Evolutionary conservation across 2,329 filamentous ascomycete genomes (phyloP).

Genomic region (Aspergillus costaricaensis): DNA sequence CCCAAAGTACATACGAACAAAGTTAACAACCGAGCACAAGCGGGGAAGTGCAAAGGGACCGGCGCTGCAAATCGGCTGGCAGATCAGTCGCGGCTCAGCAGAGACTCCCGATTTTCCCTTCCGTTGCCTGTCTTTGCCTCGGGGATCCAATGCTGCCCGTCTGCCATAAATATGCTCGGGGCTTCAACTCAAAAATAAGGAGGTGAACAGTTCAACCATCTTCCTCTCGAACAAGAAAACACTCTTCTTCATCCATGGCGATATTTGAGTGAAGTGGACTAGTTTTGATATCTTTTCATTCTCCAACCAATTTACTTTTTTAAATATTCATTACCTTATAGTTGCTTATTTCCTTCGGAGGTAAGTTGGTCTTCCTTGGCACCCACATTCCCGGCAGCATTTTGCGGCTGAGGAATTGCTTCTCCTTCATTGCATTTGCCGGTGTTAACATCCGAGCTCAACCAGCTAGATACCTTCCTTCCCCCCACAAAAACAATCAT

Average conservation of each 20-base stretch:
- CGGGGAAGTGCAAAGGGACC: neutral
- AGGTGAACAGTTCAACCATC: neutral
- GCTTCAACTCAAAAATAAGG: neutral
- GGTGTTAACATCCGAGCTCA: too few species aligned
- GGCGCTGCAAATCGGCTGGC: neutral
- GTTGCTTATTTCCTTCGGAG: too few species aligned
- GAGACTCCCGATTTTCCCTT: neutral
- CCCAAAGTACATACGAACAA: too few species aligned
- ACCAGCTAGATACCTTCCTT: neutral
- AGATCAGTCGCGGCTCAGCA: neutral
- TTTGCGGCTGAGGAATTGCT: constrained; percentile 18
- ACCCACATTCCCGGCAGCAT: neutral
- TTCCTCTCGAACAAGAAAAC: too few species aligned
- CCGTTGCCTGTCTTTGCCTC: constrained; percentile 1
- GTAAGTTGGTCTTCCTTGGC: too few species aligned
- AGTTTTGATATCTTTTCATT: too few species aligned
- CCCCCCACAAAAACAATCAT: constrained; percentile 20
- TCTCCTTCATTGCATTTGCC: too few species aligned
- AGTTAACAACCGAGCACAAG: neutral
- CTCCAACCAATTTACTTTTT: too few species aligned
- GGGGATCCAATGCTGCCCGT: neutral
- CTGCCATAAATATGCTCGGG: neutral
- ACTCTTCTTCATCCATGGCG: too few species aligned
- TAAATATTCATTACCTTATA: too few species aligned
- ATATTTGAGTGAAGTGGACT: too few species aligned